Evolutionary conservation across 805 yeast genomes (phyloP).

Genomic region (Starmerella asiatica): DNA sequence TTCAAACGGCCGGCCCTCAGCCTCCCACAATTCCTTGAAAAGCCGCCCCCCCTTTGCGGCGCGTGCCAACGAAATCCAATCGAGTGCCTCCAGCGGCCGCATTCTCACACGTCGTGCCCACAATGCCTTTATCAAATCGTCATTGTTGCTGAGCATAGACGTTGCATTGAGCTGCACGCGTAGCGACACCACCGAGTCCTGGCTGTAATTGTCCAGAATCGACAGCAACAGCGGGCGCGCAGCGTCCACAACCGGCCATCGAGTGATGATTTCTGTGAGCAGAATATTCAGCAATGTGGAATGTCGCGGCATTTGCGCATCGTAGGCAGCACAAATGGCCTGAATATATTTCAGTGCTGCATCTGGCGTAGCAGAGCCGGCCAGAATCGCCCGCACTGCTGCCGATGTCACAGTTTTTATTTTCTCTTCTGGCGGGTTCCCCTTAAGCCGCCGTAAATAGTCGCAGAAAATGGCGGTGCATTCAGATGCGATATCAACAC

Average conservation of each 20-base stretch:
- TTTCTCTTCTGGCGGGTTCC: conserved; percentile 11
- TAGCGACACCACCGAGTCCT: conserved; percentile 9
- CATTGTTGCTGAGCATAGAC: conserved; percentile 9
- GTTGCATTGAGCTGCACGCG: conserved; percentile 20
- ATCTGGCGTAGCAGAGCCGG: conserved; percentile 1
- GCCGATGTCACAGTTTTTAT: conserved; percentile 15
- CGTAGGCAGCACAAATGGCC: conserved; percentile 10
- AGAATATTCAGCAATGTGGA: conserved; percentile 17
- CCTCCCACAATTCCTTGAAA: conserved; percentile 12
- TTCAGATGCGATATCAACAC: conserved; percentile 14
- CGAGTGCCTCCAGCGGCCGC: conserved; percentile 10
- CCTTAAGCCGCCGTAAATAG: conserved; percentile 12
- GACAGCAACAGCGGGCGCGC: conserved; percentile 10
- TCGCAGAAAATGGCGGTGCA: conserved; percentile 9
- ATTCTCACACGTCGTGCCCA: conserved; percentile 12
- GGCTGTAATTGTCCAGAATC: conserved; percentile 11
- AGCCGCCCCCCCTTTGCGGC: conserved; percentile 11
- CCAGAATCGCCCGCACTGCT: conserved; percentile 1
- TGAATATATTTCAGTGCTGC: conserved; percentile 4
- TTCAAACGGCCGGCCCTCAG: conserved; percentile 12
- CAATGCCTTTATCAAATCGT: conserved; percentile 2
- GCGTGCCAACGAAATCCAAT: conserved; percentile 21
- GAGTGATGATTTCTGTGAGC: conserved; percentile 13
- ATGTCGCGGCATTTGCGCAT: conserved; percentile 1
- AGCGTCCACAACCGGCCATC: conserved; percentile 10